Base-by-base conservation (phyloP, 306 rosid genomes). In the Prunus kanzakura region DNA sequence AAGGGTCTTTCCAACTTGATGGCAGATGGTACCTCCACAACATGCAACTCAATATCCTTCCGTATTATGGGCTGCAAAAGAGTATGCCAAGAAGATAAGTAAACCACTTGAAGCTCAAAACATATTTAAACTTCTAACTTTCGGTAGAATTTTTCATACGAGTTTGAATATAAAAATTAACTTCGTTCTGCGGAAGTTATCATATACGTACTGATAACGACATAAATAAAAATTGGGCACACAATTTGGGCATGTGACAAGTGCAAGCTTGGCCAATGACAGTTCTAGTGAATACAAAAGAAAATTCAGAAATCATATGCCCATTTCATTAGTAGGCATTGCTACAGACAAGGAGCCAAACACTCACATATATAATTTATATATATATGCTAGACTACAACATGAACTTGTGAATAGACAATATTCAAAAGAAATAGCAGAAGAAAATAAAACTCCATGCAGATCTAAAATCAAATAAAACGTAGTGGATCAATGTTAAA, bases 41-140 rank as follows among this genome's bases (percentile, higher is more conserved):
- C 89, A 52, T 90, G 97, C 84, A 92, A 76, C 80, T 95, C 99
- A 79, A 95, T 80, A 75, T 90, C 97, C 88, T 86, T 95, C 79
- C 80, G 90, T 56, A 91, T 83, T 79, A 91, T 80, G 12, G 97
- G 97, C 99, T 95, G 88, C 87, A 84, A 67, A 78, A 80, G 69
- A 86, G 75, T 38, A 69, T 77, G 56, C 82, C 82, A 63, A 69
- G 52, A 69, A 67, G 60, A 61, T 79, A 35, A 84, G 79, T 56
- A 78, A 75, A 54, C 62, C n/a, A 38, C 72, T 74, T 69, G 35
- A 75, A 45, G 22, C 69, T 18, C 19, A 29, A 19, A 10, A 11
- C 35, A 27, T 4, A 29, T 12, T 18, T 16, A 18, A 51, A 51
- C 62, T 51, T 69, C 61, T 23, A 23, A 23, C 25, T 69, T 29